These are phyloP conservation scores for Crithidia expoeki DNA, from an alignment of 208 protist species.

Conservation along the genomic window DNA sequence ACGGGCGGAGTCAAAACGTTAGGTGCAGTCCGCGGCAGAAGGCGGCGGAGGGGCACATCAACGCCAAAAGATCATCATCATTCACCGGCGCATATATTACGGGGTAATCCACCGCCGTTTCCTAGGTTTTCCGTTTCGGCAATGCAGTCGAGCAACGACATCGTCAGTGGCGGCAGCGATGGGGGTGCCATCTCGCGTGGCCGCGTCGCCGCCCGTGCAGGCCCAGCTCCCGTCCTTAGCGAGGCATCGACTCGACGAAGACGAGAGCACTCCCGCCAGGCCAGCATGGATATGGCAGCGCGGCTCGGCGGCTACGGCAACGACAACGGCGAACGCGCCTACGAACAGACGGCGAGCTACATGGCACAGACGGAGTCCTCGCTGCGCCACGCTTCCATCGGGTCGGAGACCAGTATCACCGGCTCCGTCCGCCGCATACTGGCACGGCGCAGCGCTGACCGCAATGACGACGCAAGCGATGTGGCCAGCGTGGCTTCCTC, in stretches of 20 bases:
- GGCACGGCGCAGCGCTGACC: neutral
- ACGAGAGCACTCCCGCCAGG: slow-evolving; percentile 18
- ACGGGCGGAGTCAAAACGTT: too few relatives aligned
- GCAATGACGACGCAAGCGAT: slow-evolving; percentile 7
- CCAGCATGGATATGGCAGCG: slow-evolving; percentile 11
- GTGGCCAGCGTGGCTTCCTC: slow-evolving; percentile 12
- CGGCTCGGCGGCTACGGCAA: neutral
- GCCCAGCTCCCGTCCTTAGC: slow-evolving; percentile 4
- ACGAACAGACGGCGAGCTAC: slow-evolving; percentile 15
- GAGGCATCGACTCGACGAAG: slow-evolving; percentile 6
- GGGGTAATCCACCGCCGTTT: too few relatives aligned
- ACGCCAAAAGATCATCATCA: too few relatives aligned
- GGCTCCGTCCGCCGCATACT: slow-evolving; percentile 1
- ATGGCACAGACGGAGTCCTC: slow-evolving; percentile 25
- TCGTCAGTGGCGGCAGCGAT: neutral
- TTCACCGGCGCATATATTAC: too few relatives aligned
- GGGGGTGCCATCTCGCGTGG: neutral
- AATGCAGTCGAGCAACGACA: neutral
- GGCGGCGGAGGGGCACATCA: too few relatives aligned
- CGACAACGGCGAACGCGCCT: neutral
- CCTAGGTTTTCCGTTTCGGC: slow-evolving; percentile 18
- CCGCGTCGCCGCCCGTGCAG: slow-evolving; percentile 1
- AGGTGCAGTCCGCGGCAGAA: too few relatives aligned
- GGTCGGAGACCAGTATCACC: slow-evolving; percentile 8
- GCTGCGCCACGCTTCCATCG: slow-evolving; percentile 9